phyloP scores from a whole-genome alignment of 495 filamentous ascomycete species.

The Hyaloscypha bicolor region DNA sequence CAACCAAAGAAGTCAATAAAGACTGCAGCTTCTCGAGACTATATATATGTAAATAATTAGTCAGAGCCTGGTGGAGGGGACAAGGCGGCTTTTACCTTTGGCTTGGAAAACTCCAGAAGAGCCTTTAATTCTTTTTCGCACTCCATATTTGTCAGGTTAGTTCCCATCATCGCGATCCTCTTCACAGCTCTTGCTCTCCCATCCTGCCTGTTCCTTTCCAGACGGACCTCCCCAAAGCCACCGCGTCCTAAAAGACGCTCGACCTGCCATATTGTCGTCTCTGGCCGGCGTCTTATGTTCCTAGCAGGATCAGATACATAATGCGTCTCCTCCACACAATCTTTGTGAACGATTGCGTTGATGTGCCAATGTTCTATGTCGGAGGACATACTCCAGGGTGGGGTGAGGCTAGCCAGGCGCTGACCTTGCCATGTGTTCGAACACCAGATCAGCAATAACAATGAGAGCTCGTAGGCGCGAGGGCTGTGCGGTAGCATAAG shows the following conservation, averaged over 20 bases:
- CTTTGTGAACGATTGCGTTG: no score
- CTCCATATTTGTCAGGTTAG: not conserved
- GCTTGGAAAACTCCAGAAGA: slow-evolving; percentile 22
- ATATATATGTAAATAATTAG: no score
- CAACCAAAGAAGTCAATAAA: slow-evolving; percentile 22
- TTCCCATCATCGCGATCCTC: not conserved
- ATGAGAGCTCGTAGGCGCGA: no score
- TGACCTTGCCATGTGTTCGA: no score
- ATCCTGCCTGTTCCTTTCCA: slow-evolving; percentile 14
- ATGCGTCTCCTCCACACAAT: no score
- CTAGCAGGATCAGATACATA: slow-evolving; percentile 14
- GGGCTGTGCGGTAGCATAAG: no score
- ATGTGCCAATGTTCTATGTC: no score
- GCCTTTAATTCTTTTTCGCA: slow-evolving; percentile 19
- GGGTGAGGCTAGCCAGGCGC: no score
- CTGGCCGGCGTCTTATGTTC: slow-evolving; percentile 1
- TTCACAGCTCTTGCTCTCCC: slow-evolving; percentile 12
- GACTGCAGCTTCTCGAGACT: not conserved
- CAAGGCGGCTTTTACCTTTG: slow-evolving; percentile 26
- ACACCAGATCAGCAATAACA: no score
- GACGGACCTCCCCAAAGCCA: slow-evolving; percentile 19
- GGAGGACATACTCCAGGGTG: no score
- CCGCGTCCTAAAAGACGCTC: slow-evolving; percentile 12
- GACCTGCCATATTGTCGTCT: slow-evolving; percentile 14
- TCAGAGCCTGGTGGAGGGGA: no score